Percentiles rank a stretch among this genome's conserved stretches.
phyloP scores from a whole-genome alignment of 2,329 filamentous ascomycete species.

The Leptographium wingfieldii region DNA sequence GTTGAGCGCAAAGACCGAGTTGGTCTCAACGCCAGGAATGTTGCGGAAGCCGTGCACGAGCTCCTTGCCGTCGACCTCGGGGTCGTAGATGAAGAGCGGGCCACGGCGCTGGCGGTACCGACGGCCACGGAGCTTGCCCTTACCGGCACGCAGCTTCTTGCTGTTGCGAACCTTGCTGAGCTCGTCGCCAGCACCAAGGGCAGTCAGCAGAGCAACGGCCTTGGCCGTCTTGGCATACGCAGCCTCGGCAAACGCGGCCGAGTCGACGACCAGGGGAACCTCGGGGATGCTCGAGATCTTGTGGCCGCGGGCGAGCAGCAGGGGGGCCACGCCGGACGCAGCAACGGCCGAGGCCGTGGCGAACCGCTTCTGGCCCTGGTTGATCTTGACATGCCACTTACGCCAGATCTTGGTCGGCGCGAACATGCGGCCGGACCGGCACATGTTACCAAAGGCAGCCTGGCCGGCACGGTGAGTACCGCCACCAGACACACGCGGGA shows the following conservation, averaged over 20 bases:
- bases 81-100: conserved; percentile 95
- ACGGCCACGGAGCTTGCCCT: conserved; percentile 96
- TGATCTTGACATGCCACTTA: conserved; percentile 99
- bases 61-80: conserved; percentile 88
- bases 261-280: conserved; percentile 94
- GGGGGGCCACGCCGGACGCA: conserved; percentile 87
- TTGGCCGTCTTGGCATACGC: conserved; percentile 68
- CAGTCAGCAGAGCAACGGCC: conserved; percentile 77
- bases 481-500: conserved; percentile 99
- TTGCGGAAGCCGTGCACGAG: conserved; percentile 95
- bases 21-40: conserved; percentile 96
- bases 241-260: conserved; percentile 71
- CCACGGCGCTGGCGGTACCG: conserved; percentile 96
- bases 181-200: conserved; percentile 79
- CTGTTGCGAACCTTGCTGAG: conserved; percentile 92
- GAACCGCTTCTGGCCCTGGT: conserved; percentile 98
- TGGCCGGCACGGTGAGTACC: conserved; percentile 99
- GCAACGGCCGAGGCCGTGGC: conserved; percentile 95
- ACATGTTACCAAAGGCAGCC: conserved; percentile 99
- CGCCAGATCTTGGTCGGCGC: conserved; percentile 99
- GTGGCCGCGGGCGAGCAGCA: conserved; percentile 95
- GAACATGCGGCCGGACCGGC: conserved; percentile 99
- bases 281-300: conserved; percentile 83
- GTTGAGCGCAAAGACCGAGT: conserved; percentile 86
- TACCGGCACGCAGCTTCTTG: conserved; percentile 94